phyloP scores from a whole-genome alignment of 2,329 filamentous ascomycete genomes.

The Didymella sp. region DNA sequence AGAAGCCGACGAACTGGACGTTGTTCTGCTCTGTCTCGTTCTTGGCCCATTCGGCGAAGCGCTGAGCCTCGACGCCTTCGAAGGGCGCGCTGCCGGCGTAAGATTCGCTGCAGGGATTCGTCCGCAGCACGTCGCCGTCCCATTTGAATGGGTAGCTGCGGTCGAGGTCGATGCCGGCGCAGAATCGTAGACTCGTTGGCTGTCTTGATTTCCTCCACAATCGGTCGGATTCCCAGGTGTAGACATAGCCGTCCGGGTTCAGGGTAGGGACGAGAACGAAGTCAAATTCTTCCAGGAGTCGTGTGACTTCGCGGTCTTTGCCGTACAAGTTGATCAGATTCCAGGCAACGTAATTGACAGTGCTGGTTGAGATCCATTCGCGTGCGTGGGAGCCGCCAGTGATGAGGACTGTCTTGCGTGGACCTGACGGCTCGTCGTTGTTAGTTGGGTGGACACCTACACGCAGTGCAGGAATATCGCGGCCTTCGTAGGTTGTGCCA shows the following conservation, averaged over 20 bases:
- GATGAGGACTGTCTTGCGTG: slow-evolving; percentile 79
- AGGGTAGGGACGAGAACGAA: slow-evolving; percentile 86
- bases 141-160: slow-evolving; percentile 85
- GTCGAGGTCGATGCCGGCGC: slow-evolving; percentile 87
- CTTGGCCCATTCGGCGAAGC: slow-evolving; percentile 80
- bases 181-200: slow-evolving; percentile 80
- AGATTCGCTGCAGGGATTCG: slow-evolving; percentile 88
- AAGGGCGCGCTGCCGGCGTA: slow-evolving; percentile 86
- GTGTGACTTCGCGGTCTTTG: slow-evolving; percentile 72
- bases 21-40: slow-evolving; percentile 76
- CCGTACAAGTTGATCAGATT: slow-evolving; percentile 84
- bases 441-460: slow-evolving; percentile 69
- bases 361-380: slow-evolving; percentile 95
- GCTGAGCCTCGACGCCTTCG: slow-evolving; percentile 78
- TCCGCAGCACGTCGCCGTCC: slow-evolving; percentile 68
- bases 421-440: slow-evolving; percentile 53
- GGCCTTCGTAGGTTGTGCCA: slow-evolving; percentile 86
- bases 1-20: slow-evolving; percentile 78
- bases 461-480: slow-evolving; percentile 81
- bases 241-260: slow-evolving; percentile 94
- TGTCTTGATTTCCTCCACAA: slow-evolving; percentile 96
- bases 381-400: slow-evolving; percentile 89
- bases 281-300: slow-evolving; percentile 82
- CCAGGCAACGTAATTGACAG: slow-evolving; percentile 90
- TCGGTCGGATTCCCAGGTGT: slow-evolving; percentile 89